Conservation (phyloP, 768 basidiomycete species). For the Tylopilus plumbeoviolaceoides region DNA sequence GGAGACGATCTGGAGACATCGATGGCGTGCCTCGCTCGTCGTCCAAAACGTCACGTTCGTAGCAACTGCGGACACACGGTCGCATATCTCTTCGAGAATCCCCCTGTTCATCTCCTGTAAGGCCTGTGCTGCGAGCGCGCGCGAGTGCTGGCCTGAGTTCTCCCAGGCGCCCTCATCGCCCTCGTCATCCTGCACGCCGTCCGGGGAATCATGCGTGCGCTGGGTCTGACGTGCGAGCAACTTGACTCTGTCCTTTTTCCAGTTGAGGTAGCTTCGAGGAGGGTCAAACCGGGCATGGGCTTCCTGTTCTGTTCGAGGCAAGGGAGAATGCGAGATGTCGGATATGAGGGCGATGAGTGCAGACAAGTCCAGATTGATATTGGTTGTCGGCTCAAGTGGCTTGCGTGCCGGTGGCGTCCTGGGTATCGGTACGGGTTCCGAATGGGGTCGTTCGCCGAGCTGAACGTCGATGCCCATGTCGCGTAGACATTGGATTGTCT, state of each 20-base stretch:
- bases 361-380: conserved; percentile 81
- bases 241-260: conserved; percentile 42
- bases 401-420: neutral
- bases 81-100: conserved; percentile 59
- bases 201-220: neutral
- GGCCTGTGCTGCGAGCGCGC: conserved; percentile 68
- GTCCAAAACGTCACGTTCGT: conserved; percentile 66
- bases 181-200: neutral
- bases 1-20: conserved; percentile 70
- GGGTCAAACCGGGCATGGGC: conserved; percentile 64
- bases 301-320: conserved; percentile 55
- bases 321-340: conserved; percentile 69
- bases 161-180: conserved; percentile 10
- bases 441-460: conserved; percentile 51
- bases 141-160: conserved; percentile 53
- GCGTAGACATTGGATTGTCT: conserved; percentile 53
- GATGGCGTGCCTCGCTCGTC: conserved; percentile 67
- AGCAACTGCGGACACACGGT: conserved; percentile 33
- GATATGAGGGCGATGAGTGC: conserved; percentile 81
- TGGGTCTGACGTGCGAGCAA: conserved; percentile 8
- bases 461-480: conserved; percentile 64
- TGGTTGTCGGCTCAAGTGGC: conserved; percentile 44
- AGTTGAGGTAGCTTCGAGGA: conserved; percentile 51
- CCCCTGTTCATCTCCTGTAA: conserved; percentile 68
- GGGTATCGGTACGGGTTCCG: neutral